Percentiles rank a stretch among this genome's conserved stretches.
phyloP scores from a whole-genome alignment of 2,329 filamentous ascomycete genomes.

The Colletotrichum tamarilloi region DNA sequence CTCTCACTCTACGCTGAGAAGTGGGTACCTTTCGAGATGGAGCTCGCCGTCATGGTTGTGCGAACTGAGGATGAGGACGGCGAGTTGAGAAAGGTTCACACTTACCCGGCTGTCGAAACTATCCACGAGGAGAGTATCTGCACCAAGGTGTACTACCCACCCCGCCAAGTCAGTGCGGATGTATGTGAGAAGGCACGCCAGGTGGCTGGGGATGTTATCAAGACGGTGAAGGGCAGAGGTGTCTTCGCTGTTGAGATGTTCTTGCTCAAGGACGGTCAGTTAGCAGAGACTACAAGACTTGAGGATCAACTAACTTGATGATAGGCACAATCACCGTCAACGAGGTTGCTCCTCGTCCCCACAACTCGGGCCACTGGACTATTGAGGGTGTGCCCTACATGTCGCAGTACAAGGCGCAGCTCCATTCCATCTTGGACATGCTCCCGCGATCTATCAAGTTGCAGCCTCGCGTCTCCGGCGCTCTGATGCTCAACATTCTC shows the following conservation, averaged over 20 bases:
- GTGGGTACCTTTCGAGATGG: slow-evolving; percentile 86
- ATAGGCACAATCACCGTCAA: slow-evolving; percentile 79
- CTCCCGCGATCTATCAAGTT: slow-evolving; percentile 67
- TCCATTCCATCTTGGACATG: slow-evolving; percentile 81
- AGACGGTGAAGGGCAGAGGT: slow-evolving; percentile 85
- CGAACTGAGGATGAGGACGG: slow-evolving; percentile 79
- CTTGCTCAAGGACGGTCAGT: slow-evolving; percentile 74
- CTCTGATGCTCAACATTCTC: slow-evolving; percentile 86
- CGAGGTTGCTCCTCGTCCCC: slow-evolving; percentile 79
- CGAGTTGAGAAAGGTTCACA: slow-evolving; percentile 62
- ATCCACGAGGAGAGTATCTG: slow-evolving; percentile 96
- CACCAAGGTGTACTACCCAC: slow-evolving; percentile 89
- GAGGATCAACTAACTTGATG: slow-evolving; percentile 5
- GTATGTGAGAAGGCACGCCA: slow-evolving; percentile 76
- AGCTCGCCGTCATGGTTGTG: slow-evolving; percentile 94
- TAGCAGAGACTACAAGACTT: neutral
- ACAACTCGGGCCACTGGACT: slow-evolving; percentile 95
- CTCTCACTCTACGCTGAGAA: slow-evolving; percentile 88
- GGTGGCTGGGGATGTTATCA: slow-evolving; percentile 82
- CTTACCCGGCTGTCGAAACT: slow-evolving; percentile 93
- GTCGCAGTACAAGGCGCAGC: slow-evolving; percentile 93
- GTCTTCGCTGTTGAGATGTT: slow-evolving; percentile 99
- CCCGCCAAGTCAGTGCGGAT: slow-evolving; percentile 72
- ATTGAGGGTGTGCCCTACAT: slow-evolving; percentile 89
- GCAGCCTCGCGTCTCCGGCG: slow-evolving; percentile 67